phyloP scores from a whole-genome alignment of 495 filamentous ascomycete genomes.

The Podospora anserina region DNA sequence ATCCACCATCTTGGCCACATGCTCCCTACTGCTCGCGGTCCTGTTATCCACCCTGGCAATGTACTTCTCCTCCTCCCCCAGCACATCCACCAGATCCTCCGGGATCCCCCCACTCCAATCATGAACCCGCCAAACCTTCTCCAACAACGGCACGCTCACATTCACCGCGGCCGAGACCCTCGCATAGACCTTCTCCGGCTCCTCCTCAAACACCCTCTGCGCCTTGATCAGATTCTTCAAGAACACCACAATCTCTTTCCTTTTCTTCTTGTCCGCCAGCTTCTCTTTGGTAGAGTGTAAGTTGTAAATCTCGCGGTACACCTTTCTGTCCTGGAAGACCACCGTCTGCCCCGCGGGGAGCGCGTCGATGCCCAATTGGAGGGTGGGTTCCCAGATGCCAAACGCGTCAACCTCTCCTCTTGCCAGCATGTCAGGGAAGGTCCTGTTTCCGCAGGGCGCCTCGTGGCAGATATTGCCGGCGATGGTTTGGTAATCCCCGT shows the following conservation, averaged over 20 bases:
- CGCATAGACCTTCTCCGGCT: slow-evolving; percentile 35
- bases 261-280: slow-evolving; percentile 31
- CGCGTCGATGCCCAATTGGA: slow-evolving; percentile 37
- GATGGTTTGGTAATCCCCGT: slow-evolving; percentile 35
- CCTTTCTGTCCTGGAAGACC: slow-evolving; percentile 36
- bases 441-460: slow-evolving; percentile 37
- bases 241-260: slow-evolving; percentile 42
- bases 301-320: slow-evolving; percentile 47
- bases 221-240: slow-evolving; percentile 39
- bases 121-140: slow-evolving; percentile 42
- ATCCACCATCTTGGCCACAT: slow-evolving; percentile 37
- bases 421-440: slow-evolving; percentile 39
- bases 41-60: slow-evolving; percentile 34
- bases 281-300: slow-evolving; percentile 42
- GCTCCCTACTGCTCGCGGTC: slow-evolving; percentile 25
- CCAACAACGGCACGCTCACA: slow-evolving; percentile 33
- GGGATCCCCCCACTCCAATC: slow-evolving; percentile 35
- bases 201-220: slow-evolving; percentile 31
- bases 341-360: slow-evolving; percentile 30
- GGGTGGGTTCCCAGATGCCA: slow-evolving; percentile 46
- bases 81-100: slow-evolving; percentile 36
- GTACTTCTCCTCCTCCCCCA: slow-evolving; percentile 41
- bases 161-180: slow-evolving; percentile 32
- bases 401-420: slow-evolving; percentile 38
- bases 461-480: slow-evolving; percentile 37